Evolutionary conservation across 148 eudicot species (phyloP).

Genomic region (Simmondsia chinensis): DNA sequence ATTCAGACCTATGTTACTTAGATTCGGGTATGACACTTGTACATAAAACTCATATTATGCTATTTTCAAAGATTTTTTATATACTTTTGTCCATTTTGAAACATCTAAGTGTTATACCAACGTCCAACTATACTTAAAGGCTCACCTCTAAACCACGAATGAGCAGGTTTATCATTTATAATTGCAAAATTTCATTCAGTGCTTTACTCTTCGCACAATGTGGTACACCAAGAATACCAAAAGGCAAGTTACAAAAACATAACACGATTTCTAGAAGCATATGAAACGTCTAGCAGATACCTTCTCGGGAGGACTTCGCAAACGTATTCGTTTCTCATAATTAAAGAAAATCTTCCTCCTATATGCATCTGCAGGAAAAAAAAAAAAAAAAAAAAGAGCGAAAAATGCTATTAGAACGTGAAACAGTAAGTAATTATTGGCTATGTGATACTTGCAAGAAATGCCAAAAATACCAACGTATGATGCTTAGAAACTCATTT

Average conservation of each 20-base stretch:
- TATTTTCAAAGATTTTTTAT: too few relatives aligned
- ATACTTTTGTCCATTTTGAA: too few relatives aligned
- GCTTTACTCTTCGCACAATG: neutral
- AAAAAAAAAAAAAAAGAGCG: neutral
- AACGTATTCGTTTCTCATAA: constrained; percentile 81
- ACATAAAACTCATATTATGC: too few relatives aligned
- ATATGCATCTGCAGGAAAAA: constrained; percentile 44
- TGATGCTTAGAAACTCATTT: neutral
- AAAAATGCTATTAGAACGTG: neutral
- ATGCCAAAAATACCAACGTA: neutral
- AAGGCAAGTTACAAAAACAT: neutral
- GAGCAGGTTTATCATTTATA: too few relatives aligned
- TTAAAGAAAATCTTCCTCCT: constrained; percentile 84
- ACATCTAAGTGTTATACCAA: too few relatives aligned
- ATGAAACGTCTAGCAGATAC: constrained; percentile 21
- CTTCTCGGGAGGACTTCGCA: constrained; percentile 92
- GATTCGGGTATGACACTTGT: too few relatives aligned
- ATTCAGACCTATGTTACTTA: too few relatives aligned
- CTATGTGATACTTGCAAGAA: neutral
- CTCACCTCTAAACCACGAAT: too few relatives aligned
- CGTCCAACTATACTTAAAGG: too few relatives aligned
- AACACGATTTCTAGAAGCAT: neutral
- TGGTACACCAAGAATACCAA: neutral
- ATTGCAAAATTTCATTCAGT: neutral
- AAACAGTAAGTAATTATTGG: neutral